Conservation (phyloP, 352 stramenopile species). For the Pythium chondricola region DNA sequence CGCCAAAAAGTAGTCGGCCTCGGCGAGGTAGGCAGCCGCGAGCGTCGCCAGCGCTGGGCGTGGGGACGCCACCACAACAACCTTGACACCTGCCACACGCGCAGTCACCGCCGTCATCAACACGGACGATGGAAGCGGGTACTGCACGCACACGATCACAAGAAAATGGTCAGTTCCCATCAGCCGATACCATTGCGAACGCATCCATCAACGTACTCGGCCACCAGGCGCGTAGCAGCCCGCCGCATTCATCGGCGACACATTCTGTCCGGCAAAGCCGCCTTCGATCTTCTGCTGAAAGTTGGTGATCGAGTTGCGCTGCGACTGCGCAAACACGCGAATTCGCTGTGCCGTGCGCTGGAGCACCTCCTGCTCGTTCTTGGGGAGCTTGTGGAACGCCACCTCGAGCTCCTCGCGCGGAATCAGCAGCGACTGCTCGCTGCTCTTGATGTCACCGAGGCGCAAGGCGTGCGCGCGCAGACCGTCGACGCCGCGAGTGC, state of each 20-base stretch:
- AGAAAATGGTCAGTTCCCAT: no score
- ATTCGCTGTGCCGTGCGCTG: conserved; percentile 88
- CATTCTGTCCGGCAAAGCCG: conserved; percentile 93
- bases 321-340: conserved; percentile 89
- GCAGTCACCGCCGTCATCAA: conserved; percentile 97
- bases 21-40: conserved; percentile 91
- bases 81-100: conserved; percentile 90
- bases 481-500: conserved; percentile 29
- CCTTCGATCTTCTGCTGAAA: conserved; percentile 94
- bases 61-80: conserved; percentile 93
- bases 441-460: conserved; percentile 55
- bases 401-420: conserved; percentile 56
- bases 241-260: conserved; percentile 66
- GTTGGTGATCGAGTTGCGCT: conserved; percentile 89
- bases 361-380: conserved; percentile 74
- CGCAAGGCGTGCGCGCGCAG: conserved; percentile 51
- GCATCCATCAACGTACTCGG: conserved; percentile 58
- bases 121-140: conserved; percentile 96
- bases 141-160: conserved; percentile 30
- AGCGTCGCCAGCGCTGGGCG: conserved; percentile 90
- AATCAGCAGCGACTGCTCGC: conserved; percentile 43
- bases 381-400: conserved; percentile 77
- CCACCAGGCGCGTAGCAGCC: conserved; percentile 98
- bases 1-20: conserved; percentile 85
- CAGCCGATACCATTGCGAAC: neutral